phyloP scores from a whole-genome alignment of 1,284 basidiomycete genomes.

The Malassezia japonica region DNA sequence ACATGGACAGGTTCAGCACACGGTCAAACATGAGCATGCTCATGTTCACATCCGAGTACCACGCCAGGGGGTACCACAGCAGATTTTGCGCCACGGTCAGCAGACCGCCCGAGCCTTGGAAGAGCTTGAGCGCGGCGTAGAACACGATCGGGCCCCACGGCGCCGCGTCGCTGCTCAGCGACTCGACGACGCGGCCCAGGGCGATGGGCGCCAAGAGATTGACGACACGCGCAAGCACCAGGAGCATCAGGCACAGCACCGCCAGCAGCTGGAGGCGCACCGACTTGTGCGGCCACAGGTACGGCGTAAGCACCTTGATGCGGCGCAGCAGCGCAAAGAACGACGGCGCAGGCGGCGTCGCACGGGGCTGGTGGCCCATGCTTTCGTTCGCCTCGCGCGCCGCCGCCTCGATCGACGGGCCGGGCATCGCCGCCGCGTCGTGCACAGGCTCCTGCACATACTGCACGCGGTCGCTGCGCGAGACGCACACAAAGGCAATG shows the following conservation, averaged over 20 bases:
- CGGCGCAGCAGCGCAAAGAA: conserved; percentile 35
- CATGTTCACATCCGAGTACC: conserved; percentile 57
- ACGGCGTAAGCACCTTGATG: conserved; percentile 60
- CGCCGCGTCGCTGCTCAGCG: conserved; percentile 32
- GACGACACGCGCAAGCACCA: conserved; percentile 65
- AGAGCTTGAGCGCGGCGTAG: conserved; percentile 49
- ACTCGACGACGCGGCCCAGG: conserved; percentile 60
- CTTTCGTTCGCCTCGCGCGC: conserved; percentile 28
- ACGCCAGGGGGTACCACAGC: conserved; percentile 68
- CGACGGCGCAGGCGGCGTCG: conserved; percentile 34
- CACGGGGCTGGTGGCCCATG: conserved; percentile 36
- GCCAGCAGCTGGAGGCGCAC: conserved; percentile 61
- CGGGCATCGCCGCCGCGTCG: conserved; percentile 12
- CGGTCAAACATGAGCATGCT: conserved; percentile 46
- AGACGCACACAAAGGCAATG: not conserved
- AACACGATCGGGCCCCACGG: conserved; percentile 34
- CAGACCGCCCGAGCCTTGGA: conserved; percentile 50
- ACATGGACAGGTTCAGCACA: conserved; percentile 58
- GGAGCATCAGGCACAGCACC: conserved; percentile 59
- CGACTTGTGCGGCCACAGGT: conserved; percentile 69
- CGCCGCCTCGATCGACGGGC: conserved; percentile 17
- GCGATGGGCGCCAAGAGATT: conserved; percentile 65
- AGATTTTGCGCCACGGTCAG: conserved; percentile 35
- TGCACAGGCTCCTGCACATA: not conserved
- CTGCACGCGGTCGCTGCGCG: not conserved